Evolutionary conservation across 1,284 basidiomycete genomes (phyloP).

Genomic region (Cutaneotrichosporon sp.): DNA sequence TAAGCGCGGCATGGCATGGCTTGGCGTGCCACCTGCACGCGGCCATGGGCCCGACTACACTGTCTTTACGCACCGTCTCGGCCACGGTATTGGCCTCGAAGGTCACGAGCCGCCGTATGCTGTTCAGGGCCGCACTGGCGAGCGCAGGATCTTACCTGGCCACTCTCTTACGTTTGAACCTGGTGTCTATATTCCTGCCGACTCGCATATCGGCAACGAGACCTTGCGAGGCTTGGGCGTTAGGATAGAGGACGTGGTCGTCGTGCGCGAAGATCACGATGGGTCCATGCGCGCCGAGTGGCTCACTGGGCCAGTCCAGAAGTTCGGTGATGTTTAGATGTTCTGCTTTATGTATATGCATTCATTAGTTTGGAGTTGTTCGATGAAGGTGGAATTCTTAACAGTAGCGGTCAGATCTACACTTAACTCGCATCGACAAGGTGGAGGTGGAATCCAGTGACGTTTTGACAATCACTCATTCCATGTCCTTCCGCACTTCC

Average conservation of each 20-base stretch:
- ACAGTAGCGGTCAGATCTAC: too few relatives aligned
- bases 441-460: too few relatives aligned
- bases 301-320: constrained; percentile 37
- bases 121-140: constrained; percentile 54
- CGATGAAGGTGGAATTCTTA: too few relatives aligned
- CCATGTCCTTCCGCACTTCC: constrained; percentile 46
- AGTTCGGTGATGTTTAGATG: constrained; percentile 33
- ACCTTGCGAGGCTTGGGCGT: constrained; percentile 65
- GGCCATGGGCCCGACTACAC: constrained; percentile 43
- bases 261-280: constrained; percentile 53
- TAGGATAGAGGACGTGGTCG: constrained; percentile 76
- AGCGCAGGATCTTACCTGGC: constrained; percentile 54
- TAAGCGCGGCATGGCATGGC: constrained; percentile 47
- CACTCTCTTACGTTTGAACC: constrained; percentile 79
- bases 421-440: too few relatives aligned
- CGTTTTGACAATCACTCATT: too few relatives aligned
- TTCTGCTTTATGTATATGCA: neutral
- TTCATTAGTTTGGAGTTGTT: too few relatives aligned
- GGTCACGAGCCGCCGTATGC: constrained; percentile 76
- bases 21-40: constrained; percentile 7
- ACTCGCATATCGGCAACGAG: constrained; percentile 10
- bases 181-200: constrained; percentile 62
- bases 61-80: constrained; percentile 72
- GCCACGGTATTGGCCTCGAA: constrained; percentile 70
- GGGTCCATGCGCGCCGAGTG: constrained; percentile 42